Conservation (phyloP, 805 yeast genomes). For the Saccharomycopsis fibuligera region DNA sequence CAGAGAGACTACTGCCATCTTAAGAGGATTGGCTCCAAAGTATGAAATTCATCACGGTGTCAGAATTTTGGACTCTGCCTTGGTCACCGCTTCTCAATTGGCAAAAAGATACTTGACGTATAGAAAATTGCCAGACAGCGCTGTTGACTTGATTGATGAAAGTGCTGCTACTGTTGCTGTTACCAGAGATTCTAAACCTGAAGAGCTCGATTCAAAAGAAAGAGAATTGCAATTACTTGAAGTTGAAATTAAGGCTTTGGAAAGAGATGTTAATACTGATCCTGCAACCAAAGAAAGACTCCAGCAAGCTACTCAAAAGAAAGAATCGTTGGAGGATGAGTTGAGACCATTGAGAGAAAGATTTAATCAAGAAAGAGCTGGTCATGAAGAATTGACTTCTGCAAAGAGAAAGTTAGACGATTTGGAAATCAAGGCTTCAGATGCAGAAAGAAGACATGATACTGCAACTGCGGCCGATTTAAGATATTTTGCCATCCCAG, state of each 20-base stretch:
- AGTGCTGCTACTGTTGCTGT: constrained; percentile 97
- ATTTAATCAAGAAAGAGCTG: constrained; percentile 79
- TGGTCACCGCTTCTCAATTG: constrained; percentile 89
- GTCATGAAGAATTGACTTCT: constrained; percentile 83
- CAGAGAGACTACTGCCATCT: constrained; percentile 88
- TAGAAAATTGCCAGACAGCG: constrained; percentile 94
- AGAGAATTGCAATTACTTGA: constrained; percentile 87
- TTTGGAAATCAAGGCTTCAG: constrained; percentile 83
- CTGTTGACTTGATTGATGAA: constrained; percentile 93
- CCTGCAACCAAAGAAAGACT: constrained; percentile 81
- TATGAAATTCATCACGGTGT: constrained; percentile 98
- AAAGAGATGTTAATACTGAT: constrained; percentile 87
- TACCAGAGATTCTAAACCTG: constrained; percentile 96
- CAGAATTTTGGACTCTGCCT: constrained; percentile 87
- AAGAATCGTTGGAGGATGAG: constrained; percentile 79
- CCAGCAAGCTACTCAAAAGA: constrained; percentile 66
- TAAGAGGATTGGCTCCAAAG: constrained; percentile 91
- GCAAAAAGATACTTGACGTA: constrained; percentile 93
- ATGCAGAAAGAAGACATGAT: constrained; percentile 96
- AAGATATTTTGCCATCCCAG: constrained; percentile 96
- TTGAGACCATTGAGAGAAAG: constrained; percentile 79
- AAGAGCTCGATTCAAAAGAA: constrained; percentile 88
- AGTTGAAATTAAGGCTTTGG: constrained; percentile 94
- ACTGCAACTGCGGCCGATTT: constrained; percentile 92
- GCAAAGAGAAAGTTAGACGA: constrained; percentile 91